Evolutionary conservation across 2,329 filamentous ascomycete species (phyloP).

Genomic region (Neopestalotiopsis rosae): DNA sequence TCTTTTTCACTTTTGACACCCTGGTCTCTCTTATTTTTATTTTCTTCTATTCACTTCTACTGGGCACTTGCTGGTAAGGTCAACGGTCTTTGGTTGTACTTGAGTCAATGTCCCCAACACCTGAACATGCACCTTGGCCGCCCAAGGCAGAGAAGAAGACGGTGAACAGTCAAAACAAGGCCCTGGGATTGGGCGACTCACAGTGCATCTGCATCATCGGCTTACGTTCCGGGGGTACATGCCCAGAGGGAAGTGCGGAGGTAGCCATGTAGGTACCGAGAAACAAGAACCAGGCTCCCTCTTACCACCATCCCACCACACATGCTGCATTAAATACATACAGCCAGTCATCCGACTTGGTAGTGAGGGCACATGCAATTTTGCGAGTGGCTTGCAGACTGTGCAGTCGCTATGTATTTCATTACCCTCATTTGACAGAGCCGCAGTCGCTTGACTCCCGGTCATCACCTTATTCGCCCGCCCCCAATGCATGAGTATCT

Average conservation of each 20-base stretch:
- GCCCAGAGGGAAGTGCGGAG: background rate
- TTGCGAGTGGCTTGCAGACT: constrained; percentile 1
- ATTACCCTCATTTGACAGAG: background rate
- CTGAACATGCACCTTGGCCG: background rate
- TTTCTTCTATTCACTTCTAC: constrained; percentile 19
- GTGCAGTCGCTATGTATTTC: background rate
- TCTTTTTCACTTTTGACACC: constrained; percentile 10
- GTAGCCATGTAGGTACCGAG: background rate
- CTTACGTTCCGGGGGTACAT: background rate
- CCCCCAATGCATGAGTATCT: background rate
- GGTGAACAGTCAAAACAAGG: constrained; percentile 9
- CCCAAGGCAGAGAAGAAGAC: background rate
- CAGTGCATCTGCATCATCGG: background rate
- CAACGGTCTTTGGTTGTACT: background rate
- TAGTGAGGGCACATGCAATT: constrained; percentile 9
- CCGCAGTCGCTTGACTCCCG: background rate
- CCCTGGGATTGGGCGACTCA: background rate
- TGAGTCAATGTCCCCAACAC: background rate
- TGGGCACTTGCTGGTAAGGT: background rate
- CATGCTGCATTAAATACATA: background rate
- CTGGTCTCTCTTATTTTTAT: constrained; percentile 27
- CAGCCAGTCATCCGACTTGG: background rate
- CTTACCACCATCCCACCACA: background rate
- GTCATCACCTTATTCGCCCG: background rate
- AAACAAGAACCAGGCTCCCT: background rate